phyloP scores from a whole-genome alignment of 441 rosid species.

The Populus trichocarpa region DNA sequence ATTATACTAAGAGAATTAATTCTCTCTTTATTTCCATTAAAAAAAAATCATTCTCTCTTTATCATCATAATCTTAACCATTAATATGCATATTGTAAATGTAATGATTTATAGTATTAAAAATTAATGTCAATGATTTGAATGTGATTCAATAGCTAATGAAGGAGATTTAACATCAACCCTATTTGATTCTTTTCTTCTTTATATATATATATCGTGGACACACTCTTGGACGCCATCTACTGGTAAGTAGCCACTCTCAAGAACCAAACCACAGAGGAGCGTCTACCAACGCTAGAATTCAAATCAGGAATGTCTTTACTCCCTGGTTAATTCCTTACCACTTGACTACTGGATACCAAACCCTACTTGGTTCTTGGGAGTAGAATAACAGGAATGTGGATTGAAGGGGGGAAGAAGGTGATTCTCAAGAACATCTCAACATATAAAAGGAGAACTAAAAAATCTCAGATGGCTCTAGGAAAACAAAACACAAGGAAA shows the following conservation, averaged over 20 bases:
- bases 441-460: background rate
- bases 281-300: too few species aligned
- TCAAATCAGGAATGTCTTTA: too few species aligned
- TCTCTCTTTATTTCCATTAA: background rate
- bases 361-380: background rate
- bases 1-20: background rate
- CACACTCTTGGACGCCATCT: too few species aligned
- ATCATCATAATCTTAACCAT: background rate
- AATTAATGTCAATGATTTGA: background rate
- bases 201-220: too few species aligned
- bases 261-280: too few species aligned
- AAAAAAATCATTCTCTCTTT: background rate
- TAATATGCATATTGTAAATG: background rate
- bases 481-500: background rate
- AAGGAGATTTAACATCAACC: background rate
- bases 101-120: background rate
- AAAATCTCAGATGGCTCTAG: background rate
- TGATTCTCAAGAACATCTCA: background rate
- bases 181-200: background rate
- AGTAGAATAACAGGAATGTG: background rate
- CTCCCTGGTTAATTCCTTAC: too few species aligned
- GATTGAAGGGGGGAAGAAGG: background rate
- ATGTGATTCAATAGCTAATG: background rate
- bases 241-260: too few species aligned
- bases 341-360: too few species aligned